Base-by-base conservation (phyloP, 2,329 filamentous ascomycete genomes). In the Emergomyces pasteurianus region DNA sequence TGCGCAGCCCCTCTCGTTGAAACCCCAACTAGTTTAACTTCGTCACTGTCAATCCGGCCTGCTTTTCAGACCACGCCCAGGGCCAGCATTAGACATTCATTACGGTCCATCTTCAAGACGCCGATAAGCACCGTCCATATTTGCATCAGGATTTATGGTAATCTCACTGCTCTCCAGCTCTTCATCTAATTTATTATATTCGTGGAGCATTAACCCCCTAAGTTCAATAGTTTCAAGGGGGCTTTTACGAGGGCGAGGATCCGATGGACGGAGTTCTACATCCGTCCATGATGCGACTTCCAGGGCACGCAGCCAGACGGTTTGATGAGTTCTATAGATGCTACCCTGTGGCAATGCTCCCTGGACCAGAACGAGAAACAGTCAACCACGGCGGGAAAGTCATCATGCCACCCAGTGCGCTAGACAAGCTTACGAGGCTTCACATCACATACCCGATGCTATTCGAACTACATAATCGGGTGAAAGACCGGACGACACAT, bases 311-410 rank as follows among this genome's bases (percentile, higher is more conserved):
- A 69, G 80, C 76, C 67, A 88, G 90, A 68, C 89, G 92, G 63
- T 99, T 99, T 78, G 92, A 99, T 75, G 94, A 99, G 76, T 97
- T 96, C 79, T 97, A 96, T 77, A 87, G 94, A 70, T 96, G 92
- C 80, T 99, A 97, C 71, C 94, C 94, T 50, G 83, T 96, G 69
- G 86, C 87, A 68, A 97, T 99, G 92, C 85, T 95, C 64, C 90
- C 92, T 14, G 92, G 92, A 2, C 85, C 90, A 43, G 92, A 96
- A 69, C 84, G 94, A 66, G 88, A 89, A 58, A 87, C 92, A 67
- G 86, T 95, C 64, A 97, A 97, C 79, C 92, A 94, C 72, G 94
- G 94, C 67, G 95, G 92, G 75, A 99, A 99, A 80, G 92, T 99
- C 69, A 90, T 99, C 72, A 86, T 99, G 65, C 94, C 94, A n/a